These are phyloP conservation scores for Ustulina deusta DNA, from an alignment of 2,329 filamentous ascomycete species.

Conservation along the genomic window DNA sequence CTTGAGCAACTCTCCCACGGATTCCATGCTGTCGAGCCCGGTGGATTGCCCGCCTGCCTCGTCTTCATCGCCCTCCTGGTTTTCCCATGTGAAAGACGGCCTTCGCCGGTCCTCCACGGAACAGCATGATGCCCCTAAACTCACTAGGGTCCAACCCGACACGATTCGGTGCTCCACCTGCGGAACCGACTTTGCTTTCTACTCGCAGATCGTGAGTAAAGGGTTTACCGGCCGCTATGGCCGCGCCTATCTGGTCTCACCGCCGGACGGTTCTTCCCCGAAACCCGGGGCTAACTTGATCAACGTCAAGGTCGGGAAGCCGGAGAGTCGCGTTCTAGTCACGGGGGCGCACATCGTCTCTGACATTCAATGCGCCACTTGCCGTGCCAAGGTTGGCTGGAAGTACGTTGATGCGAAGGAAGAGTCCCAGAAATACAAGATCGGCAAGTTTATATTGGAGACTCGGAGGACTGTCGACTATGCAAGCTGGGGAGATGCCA, in stretches of 20 bases:
- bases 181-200: conserved; percentile 70
- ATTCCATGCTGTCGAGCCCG: conserved; percentile 50
- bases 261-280: conserved; percentile 44
- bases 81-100: conserved; percentile 41
- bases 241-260: conserved; percentile 70
- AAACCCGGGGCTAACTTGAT: conserved; percentile 52
- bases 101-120: conserved; percentile 35
- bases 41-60: conserved; percentile 45
- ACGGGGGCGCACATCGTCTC: conserved; percentile 74
- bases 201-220: conserved; percentile 72
- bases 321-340: conserved; percentile 68
- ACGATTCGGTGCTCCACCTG: conserved; percentile 70
- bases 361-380: conserved; percentile 70
- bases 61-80: conserved; percentile 43
- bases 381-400: conserved; percentile 71
- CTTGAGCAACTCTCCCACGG: conserved; percentile 53
- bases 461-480: conserved; percentile 66
- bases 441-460: conserved; percentile 76
- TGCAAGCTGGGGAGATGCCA: conserved; percentile 65
- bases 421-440: conserved; percentile 71
- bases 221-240: conserved; percentile 75
- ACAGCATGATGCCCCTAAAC: conserved; percentile 40
- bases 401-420: conserved; percentile 75
- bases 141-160: conserved; percentile 62
- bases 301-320: conserved; percentile 67